A percentile compares a stretch with the other conserved stretches of the same genome.
Conservation (phyloP, 371 early-diverging fungal species). For the Choanephora cucurbitarum region DNA sequence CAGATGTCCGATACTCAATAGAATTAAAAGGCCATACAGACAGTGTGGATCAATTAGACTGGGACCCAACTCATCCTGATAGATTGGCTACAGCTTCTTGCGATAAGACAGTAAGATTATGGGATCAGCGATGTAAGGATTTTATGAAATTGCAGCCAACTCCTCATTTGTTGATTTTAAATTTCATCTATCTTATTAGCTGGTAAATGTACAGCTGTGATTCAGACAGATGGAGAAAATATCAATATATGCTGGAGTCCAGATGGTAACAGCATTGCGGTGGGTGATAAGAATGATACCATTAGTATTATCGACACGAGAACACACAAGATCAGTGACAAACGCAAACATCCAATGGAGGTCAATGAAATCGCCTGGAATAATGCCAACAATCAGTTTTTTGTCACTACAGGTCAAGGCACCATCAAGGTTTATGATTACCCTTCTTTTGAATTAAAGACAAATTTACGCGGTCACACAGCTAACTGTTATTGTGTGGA, state of each 20-base stretch:
- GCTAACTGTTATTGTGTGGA: conserved; percentile 85
- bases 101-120: conserved; percentile 84
- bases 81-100: conserved; percentile 82
- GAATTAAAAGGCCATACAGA: conserved; percentile 84
- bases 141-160: too few relatives aligned
- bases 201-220: conserved; percentile 60
- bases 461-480: conserved; percentile 73
- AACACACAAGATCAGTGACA: conserved; percentile 56
- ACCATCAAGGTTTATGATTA: conserved; percentile 71
- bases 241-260: conserved; percentile 89
- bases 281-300: conserved; percentile 83
- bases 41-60: conserved; percentile 82
- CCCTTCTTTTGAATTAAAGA: conserved; percentile 56
- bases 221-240: conserved; percentile 80
- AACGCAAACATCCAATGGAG: conserved; percentile 59
- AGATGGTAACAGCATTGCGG: conserved; percentile 77
- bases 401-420: conserved; percentile 80
- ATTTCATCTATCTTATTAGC: too few relatives aligned
- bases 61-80: conserved; percentile 81
- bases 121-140: conserved; percentile 80
- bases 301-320: conserved; percentile 79
- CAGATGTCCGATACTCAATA: conserved; percentile 59
- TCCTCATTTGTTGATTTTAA: too few relatives aligned
- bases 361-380: conserved; percentile 87
- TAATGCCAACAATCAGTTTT: conserved; percentile 73